Evolutionary conservation across 83 land plant species (phyloP).

Genomic region (Thuja plicata): DNA sequence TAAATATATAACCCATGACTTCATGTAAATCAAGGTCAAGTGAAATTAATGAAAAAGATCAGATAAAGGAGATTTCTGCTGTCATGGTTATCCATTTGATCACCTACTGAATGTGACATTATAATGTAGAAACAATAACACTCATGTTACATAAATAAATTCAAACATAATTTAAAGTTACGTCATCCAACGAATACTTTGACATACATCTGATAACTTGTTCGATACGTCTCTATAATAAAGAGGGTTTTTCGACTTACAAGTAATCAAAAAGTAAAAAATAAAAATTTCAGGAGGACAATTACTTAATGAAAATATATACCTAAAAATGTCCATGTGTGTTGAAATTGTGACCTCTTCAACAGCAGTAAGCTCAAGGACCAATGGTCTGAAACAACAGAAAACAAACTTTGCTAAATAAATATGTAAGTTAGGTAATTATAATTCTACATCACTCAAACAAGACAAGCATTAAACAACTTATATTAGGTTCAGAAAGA

Average conservation of each 20-base stretch:
- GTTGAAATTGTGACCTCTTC: conserved; percentile 80
- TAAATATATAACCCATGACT: not conserved
- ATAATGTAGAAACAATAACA: not conserved
- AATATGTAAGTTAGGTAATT: not conserved
- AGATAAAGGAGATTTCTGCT: not conserved
- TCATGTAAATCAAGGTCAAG: not conserved
- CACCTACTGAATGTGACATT: not conserved
- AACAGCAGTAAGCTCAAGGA: conserved; percentile 78
- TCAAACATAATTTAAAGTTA: not conserved
- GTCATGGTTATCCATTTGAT: not conserved
- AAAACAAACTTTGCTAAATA: not conserved
- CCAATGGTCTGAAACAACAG: conserved; percentile 56
- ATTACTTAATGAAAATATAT: not conserved
- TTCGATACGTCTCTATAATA: not conserved
- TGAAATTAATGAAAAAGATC: not conserved
- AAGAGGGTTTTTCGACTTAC: not conserved
- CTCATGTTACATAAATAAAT: not conserved
- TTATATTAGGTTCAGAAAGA: not conserved
- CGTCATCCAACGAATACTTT: not conserved
- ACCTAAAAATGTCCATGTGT: conserved; percentile 84
- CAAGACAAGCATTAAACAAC: not conserved
- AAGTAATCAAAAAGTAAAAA: not conserved
- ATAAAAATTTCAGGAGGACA: not conserved
- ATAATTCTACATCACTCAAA: not conserved
- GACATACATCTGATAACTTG: not conserved